Conservation (phyloP, 805 yeast genomes). For the Ogataea wickerhamii region DNA sequence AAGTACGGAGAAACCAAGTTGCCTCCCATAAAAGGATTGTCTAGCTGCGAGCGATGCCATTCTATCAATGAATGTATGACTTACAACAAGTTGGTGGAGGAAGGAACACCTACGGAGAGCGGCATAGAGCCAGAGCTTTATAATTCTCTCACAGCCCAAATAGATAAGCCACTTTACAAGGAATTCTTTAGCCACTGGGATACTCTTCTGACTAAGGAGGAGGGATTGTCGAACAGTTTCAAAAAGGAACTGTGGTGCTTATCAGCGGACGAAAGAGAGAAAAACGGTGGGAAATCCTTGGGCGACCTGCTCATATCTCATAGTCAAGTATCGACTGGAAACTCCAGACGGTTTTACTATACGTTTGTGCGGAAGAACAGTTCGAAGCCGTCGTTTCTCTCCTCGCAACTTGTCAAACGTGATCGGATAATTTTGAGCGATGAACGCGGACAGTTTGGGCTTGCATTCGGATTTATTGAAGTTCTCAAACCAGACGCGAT, state of each 20-base stretch:
- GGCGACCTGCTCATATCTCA: conserved; percentile 45
- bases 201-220: conserved; percentile 67
- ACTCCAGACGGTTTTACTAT: conserved; percentile 37
- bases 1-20: conserved; percentile 46
- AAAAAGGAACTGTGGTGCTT: conserved; percentile 69
- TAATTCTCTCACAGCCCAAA: conserved; percentile 47
- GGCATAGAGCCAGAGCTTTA: conserved; percentile 51
- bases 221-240: conserved; percentile 46
- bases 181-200: conserved; percentile 75
- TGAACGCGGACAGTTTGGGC: conserved; percentile 71
- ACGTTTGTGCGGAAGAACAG: conserved; percentile 41
- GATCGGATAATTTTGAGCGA: conserved; percentile 78
- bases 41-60: conserved; percentile 61
- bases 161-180: conserved; percentile 39
- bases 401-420: conserved; percentile 48
- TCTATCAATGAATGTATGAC: conserved; percentile 61
- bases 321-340: conserved; percentile 21
- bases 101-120: conserved; percentile 51
- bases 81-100: conserved; percentile 53
- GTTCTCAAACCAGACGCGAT: conserved; percentile 41
- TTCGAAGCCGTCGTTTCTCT: conserved; percentile 20
- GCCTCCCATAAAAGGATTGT: conserved; percentile 51
- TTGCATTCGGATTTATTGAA: conserved; percentile 60
- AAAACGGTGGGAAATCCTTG: conserved; percentile 53
- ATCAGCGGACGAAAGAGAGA: conserved; percentile 57